Base-by-base conservation (phyloP, 2,329 filamentous ascomycete genomes). In the Fusarium piperis region DNA sequence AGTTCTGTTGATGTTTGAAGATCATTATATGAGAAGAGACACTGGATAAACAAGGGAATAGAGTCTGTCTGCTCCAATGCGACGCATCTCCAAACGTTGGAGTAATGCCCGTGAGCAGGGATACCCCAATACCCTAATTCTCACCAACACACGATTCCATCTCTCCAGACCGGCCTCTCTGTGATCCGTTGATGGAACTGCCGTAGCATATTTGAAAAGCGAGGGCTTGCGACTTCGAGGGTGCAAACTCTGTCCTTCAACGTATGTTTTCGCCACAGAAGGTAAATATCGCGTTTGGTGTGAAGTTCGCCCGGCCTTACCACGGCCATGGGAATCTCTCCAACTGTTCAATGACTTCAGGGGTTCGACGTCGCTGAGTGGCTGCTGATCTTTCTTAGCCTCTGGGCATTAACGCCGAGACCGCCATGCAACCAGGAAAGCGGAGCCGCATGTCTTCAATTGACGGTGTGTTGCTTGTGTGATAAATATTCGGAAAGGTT, bases 331-430 rank as follows among this genome's bases (percentile, higher is more conserved):
- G 57, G 26, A 56, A 51, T 4, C 55, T 61, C 65, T 67, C 65
- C 65, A 72, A 67, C 52, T 53, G 62, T 62, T 39, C 28, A 48
- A 33, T 46, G 70, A 57, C 44, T 58, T 41, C 69, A 72, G 66
- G 66, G 70, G 65, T 62, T 51, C 30, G 51, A 18, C 39, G 32
- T 36, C 70, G 67, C 70, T 71, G 69, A 70, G 39, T 70, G 69
- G 69, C 46, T 53, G 39, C 55, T 59, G 35, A 57, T 66, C 56
- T 55, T 63, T 62, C 66, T 53, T 73, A 72, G 69, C 36, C 36
- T 51, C 59, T 70, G 39, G 65, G 60, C 48, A 32, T 55, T 55
- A 53, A 62, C 62, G 62, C 60, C 67, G 57, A 70, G 46, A 55
- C 48, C 20, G 20, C 48, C 36, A 57, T 13, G 12, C n/a, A 61